These are phyloP conservation scores for Nicotiana sylvestris DNA, from an alignment of 257 asterid genomes.

Conservation along the genomic window DNA sequence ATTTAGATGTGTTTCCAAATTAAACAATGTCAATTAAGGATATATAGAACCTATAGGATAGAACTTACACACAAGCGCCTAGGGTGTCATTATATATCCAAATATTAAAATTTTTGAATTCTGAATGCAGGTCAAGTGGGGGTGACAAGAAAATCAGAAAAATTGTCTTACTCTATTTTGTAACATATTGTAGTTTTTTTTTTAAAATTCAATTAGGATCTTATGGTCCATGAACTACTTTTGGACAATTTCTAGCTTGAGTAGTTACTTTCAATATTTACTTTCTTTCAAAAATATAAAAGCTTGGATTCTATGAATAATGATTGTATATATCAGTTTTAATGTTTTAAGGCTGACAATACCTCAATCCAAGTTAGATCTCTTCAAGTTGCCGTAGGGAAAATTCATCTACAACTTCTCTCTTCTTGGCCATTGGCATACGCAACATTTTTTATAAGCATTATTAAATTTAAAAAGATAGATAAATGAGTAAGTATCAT, in stretches of 20 bases:
- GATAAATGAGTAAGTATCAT: too few relatives aligned
- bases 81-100: not conserved
- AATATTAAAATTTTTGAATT: not conserved
- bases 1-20: not conserved
- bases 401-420: too few relatives aligned
- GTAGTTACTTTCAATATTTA: conserved; percentile 7
- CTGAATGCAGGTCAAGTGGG: not conserved
- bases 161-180: not conserved
- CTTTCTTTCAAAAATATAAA: not conserved
- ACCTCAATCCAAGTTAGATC: too few relatives aligned
- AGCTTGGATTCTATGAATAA: not conserved
- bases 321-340: not conserved
- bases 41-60: not conserved
- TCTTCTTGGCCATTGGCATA: too few relatives aligned
- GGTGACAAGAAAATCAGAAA: not conserved
- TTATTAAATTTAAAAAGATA: too few relatives aligned
- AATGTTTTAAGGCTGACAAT: too few relatives aligned
- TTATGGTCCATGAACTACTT: conserved; percentile 9
- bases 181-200: not conserved
- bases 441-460: too few relatives aligned
- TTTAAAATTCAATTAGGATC: not conserved
- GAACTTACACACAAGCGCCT: conserved; percentile 1
- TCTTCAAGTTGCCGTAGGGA: too few relatives aligned
- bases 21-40: not conserved
- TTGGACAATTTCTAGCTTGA: conserved; percentile 10